These are phyloP conservation scores for Cornus controversa DNA, from an alignment of 148 eudicot genomes.

Conservation along the genomic window DNA sequence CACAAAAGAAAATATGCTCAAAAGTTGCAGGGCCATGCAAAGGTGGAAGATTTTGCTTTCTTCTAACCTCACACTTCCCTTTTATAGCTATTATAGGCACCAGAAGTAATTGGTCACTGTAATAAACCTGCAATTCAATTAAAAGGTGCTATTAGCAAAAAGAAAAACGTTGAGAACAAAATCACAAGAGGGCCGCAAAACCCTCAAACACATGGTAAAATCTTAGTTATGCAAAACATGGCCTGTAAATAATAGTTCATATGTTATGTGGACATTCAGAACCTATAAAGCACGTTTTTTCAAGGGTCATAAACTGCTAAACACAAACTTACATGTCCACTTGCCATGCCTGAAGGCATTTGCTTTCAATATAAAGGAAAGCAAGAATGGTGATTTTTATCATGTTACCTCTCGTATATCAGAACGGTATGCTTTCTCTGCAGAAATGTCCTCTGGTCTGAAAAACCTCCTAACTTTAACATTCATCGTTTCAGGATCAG, in stretches of 20 bases:
- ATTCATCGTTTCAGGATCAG: neutral
- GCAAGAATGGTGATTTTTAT: neutral
- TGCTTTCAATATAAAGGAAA: slow-evolving; percentile 8
- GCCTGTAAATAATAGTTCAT: neutral
- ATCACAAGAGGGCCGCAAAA: neutral
- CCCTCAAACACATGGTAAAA: neutral
- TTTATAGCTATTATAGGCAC: neutral
- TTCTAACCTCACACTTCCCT: slow-evolving; percentile 2
- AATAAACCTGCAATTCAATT: neutral
- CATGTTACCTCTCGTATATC: neutral
- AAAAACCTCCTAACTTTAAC: slow-evolving; percentile 5
- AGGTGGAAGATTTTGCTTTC: slow-evolving; percentile 3
- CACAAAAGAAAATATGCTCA: neutral
- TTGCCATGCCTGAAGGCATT: neutral
- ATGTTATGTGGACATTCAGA: neutral
- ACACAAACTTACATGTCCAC: neutral
- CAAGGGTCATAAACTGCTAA: neutral
- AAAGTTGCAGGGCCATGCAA: neutral
- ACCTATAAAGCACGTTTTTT: neutral
- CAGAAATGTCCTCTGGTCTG: neutral
- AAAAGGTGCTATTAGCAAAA: neutral
- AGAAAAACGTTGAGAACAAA: neutral
- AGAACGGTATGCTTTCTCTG: neutral
- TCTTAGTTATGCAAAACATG: neutral
- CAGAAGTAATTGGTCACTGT: neutral